Evolutionary conservation across 139 green algal species (phyloP), one percentile per base, ranked within the genome.

Genomic region (Closterium sp.): DNA sequence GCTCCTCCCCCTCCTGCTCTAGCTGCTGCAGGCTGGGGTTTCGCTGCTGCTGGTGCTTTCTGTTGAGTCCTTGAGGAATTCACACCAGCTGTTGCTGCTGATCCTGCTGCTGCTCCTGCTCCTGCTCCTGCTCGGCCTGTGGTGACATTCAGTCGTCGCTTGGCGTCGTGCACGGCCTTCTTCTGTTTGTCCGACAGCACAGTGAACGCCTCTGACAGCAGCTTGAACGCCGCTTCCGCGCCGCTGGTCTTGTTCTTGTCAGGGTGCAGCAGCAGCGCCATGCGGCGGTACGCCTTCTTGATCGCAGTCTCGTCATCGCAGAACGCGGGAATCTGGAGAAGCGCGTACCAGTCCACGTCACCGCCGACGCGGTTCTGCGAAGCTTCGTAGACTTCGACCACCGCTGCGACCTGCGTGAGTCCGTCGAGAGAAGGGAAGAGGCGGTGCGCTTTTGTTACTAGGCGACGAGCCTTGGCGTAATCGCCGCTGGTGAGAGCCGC

Each of bases 161-260:
- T 90, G 19, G 33, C 25, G 69, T 93, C 87, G 89, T 86, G 91
- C 32, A 35, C n/a, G 35, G 87, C 87, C 76, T 85, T 92, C 85
- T 91, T 90, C 33, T 25, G 19, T 34, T 88, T 91, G 32, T 93
- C 90, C 19, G 90, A 92, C 16, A 93, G 43, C 12, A 93, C 64
- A 2, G 12, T 86, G 30, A 89, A 87, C 19, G 90, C 90, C 76
- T 93, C 90, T 34, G 89, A 28, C 16, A 93, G 33, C 34, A 93
- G 34, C 84, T 93, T 92, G 88, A 93, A 93, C n/a, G 91, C 91
- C 6, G 88, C 43, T 36, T 93, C 88, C 9, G 91, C 91, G 12
- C 91, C 91, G 16, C 25, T 83, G 10, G 30, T 36, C 23, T 90
- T 89, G 89, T 94, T 94, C 69, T 94, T 94, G 91, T 94, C 91